Evolutionary conservation across 2,329 filamentous ascomycete species (phyloP).

Genomic region (Cercospora sp.): DNA sequence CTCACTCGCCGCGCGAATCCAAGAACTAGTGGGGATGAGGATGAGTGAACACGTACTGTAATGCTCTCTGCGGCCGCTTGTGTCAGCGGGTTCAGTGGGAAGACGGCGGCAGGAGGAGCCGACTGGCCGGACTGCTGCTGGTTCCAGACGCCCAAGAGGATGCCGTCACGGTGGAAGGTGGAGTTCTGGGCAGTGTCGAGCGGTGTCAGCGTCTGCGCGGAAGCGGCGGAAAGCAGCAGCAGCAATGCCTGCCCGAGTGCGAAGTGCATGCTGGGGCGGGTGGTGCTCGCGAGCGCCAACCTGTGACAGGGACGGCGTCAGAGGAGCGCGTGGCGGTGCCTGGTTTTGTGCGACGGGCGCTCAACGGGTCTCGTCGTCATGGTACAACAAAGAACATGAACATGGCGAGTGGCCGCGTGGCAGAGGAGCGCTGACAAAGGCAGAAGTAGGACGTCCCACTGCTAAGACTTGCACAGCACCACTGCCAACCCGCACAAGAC

Average conservation of each 20-base stretch:
- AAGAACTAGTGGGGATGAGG: background rate
- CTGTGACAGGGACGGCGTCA: background rate
- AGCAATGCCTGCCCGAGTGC: slow-evolving; percentile 10
- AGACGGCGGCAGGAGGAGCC: slow-evolving; percentile 17
- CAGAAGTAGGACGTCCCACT: background rate
- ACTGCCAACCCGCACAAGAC: slow-evolving; percentile 1
- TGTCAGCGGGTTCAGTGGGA: slow-evolving; percentile 29
- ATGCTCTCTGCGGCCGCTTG: slow-evolving; percentile 19
- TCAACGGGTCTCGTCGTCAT: background rate
- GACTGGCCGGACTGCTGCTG: background rate
- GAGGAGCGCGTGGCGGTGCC: background rate
- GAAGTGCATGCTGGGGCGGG: background rate
- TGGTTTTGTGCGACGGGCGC: background rate
- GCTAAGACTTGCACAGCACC: slow-evolving; percentile 4
- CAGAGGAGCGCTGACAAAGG: background rate
- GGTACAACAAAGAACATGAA: background rate
- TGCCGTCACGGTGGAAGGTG: background rate
- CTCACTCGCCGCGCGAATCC: background rate
- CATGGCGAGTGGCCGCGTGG: background rate
- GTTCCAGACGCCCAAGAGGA: slow-evolving; percentile 14
- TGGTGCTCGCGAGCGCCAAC: background rate
- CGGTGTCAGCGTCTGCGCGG: slow-evolving; percentile 23
- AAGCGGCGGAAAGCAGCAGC: slow-evolving; percentile 3
- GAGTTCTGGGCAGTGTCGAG: slow-evolving; percentile 19
- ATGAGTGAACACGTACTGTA: slow-evolving; percentile 20